Conservation (phyloP, 805 yeast species). For the Dipodascus albidus region DNA sequence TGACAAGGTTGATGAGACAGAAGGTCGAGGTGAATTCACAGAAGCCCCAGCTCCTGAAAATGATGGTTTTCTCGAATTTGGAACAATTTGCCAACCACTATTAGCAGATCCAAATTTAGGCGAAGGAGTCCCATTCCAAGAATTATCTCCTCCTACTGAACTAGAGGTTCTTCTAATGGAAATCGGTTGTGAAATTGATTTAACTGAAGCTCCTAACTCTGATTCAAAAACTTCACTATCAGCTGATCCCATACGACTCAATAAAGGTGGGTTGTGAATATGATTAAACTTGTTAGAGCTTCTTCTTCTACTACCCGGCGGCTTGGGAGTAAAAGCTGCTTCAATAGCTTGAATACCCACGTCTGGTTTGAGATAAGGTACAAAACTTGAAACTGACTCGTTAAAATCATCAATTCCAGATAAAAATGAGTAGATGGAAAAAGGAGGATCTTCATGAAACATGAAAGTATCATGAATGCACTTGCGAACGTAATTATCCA, state of each 20-base stretch:
- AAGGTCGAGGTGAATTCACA: not conserved
- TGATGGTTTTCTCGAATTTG: not conserved
- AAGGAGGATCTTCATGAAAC: not conserved
- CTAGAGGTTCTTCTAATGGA: not conserved
- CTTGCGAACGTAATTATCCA: slow-evolving; percentile 1
- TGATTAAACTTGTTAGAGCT: not conserved
- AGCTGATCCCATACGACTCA: not conserved
- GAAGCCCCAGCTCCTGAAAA: not conserved
- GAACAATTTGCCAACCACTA: not conserved
- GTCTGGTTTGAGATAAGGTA: slow-evolving; percentile 7
- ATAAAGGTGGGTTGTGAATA: not conserved
- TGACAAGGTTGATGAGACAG: not conserved
- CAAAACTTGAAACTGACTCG: slow-evolving; percentile 11
- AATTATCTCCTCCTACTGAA: not conserved
- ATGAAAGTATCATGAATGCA: not conserved
- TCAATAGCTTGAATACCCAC: not conserved
- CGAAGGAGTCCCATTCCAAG: not conserved
- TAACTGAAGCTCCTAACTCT: not conserved
- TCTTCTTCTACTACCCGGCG: not conserved
- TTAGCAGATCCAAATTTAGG: not conserved
- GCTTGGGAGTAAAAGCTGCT: not conserved
- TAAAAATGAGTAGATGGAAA: not conserved
- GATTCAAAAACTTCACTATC: not conserved
- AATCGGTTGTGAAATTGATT: not conserved
- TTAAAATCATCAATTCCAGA: slow-evolving; percentile 22